Evolutionary conservation across 1,284 basidiomycete species (phyloP).

Genomic region (Ceratobasidium sp.): DNA sequence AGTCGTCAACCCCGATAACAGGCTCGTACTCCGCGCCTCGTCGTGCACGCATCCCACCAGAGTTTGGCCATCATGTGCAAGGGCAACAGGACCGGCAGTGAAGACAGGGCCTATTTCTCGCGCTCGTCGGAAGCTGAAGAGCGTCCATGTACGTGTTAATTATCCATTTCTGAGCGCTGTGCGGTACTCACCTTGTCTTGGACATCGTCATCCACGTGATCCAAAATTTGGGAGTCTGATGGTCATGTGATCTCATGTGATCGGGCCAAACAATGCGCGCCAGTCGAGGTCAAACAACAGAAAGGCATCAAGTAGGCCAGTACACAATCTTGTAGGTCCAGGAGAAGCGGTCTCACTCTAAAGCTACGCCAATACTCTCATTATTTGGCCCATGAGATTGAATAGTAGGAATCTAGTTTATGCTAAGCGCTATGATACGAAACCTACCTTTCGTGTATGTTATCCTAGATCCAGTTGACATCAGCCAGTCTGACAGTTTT

Average conservation of each 20-base stretch:
- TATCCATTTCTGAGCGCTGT: too few species aligned
- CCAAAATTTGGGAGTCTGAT: conserved; percentile 24
- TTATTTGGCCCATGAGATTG: too few species aligned
- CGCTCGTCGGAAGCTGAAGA: conserved; percentile 73
- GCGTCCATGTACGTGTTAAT: background rate
- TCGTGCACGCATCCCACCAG: conserved; percentile 90
- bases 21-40: conserved; percentile 84
- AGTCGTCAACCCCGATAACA: conserved; percentile 76
- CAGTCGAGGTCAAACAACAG: background rate
- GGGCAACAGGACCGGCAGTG: conserved; percentile 85
- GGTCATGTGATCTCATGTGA: conserved; percentile 4
- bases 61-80: conserved; percentile 80
- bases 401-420: too few species aligned
- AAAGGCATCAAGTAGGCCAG: background rate
- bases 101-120: conserved; percentile 81
- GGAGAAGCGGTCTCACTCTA: too few species aligned
- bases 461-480: too few species aligned
- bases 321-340: too few species aligned
- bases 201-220: conserved; percentile 40
- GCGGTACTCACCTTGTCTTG: conserved; percentile 30
- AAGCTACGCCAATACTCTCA: too few species aligned
- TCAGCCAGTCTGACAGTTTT: too few species aligned
- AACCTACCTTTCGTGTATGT: too few species aligned
- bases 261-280: conserved; percentile 9
- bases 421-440: too few species aligned